Evolutionary conservation across 495 filamentous ascomycete species (phyloP).

Genomic region (Glarea lozoyensis): DNA sequence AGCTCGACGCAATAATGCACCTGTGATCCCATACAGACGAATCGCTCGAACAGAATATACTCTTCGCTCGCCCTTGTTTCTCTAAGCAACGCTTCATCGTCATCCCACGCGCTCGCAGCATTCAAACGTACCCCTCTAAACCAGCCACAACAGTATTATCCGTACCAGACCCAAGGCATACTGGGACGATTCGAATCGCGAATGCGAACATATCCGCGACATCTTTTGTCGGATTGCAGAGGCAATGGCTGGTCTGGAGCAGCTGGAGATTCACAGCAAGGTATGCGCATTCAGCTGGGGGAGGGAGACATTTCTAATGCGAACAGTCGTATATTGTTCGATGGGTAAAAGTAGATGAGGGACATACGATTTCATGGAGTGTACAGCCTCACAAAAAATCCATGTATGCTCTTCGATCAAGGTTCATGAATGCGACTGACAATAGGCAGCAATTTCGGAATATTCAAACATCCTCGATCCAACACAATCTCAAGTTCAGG

Average conservation of each 20-base stretch:
- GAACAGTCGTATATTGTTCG: conserved; percentile 89
- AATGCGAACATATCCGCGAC: conserved; percentile 10
- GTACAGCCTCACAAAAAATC: conserved; percentile 96
- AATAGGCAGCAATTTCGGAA: conserved; percentile 70
- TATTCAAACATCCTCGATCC: conserved; percentile 90
- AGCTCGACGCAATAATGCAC: too few relatives aligned
- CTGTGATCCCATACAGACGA: too few relatives aligned
- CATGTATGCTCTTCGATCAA: conserved; percentile 39
- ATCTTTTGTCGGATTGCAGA: neutral
- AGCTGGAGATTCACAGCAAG: conserved; percentile 96
- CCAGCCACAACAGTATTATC: too few relatives aligned
- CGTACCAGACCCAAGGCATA: too few relatives aligned
- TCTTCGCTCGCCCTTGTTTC: too few relatives aligned
- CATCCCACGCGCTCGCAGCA: too few relatives aligned
- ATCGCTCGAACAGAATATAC: too few relatives aligned
- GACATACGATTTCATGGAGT: conserved; percentile 94
- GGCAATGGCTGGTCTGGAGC: conserved; percentile 87
- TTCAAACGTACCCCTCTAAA: too few relatives aligned
- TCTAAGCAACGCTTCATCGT: too few relatives aligned
- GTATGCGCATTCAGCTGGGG: conserved; percentile 35
- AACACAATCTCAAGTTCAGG: conserved; percentile 30
- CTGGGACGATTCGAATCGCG: too few relatives aligned
- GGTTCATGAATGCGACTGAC: conserved; percentile 2
- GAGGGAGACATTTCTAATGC: conserved; percentile 1
- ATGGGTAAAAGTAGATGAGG: conserved; percentile 85